Conservation (phyloP, 305 asterid genomes). For the Withania somnifera region DNA sequence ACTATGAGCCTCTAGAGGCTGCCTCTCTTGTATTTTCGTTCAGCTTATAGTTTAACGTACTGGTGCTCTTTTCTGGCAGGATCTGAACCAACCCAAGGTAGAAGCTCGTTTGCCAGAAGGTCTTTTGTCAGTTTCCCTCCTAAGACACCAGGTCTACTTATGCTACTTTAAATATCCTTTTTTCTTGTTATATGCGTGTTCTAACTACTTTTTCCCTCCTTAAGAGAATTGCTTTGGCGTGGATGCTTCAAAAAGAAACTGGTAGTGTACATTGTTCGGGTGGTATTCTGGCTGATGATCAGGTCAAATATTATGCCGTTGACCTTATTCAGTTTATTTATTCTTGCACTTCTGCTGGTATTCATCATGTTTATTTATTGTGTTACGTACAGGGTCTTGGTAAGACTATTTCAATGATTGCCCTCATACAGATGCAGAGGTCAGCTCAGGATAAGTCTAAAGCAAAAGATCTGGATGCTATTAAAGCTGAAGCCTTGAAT, state of each 20-base stretch:
- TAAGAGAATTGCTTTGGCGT: conserved; percentile 88
- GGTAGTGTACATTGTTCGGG: conserved; percentile 68
- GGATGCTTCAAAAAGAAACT: conserved; percentile 90
- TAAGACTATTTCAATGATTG: conserved; percentile 88
- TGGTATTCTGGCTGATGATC: conserved; percentile 98
- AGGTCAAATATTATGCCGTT: conserved; percentile 36
- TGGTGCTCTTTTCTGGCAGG: conserved; percentile 35
- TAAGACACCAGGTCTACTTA: conserved; percentile 84
- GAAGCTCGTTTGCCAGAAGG: conserved; percentile 65
- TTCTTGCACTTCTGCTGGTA: conserved; percentile 3
- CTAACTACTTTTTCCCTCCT: conserved; percentile 18
- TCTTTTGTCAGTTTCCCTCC: conserved; percentile 74
- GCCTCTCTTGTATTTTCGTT: neutral
- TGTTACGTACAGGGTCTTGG: conserved; percentile 74
- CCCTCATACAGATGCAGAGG: conserved; percentile 73
- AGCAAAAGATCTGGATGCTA: conserved; percentile 25
- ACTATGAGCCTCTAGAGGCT: neutral
- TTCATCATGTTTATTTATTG: neutral
- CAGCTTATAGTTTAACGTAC: neutral
- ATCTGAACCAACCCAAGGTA: conserved; percentile 50
- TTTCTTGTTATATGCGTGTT: conserved; percentile 13
- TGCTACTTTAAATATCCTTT: conserved; percentile 10
- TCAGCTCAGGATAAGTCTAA: conserved; percentile 38
- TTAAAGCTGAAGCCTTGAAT: conserved; percentile 54
- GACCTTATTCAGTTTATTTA: conserved; percentile 4